Percentiles rank a stretch among this genome's conserved stretches.
phyloP scores from a whole-genome alignment of 2,329 filamentous ascomycete species.

The Calonectria montana region DNA sequence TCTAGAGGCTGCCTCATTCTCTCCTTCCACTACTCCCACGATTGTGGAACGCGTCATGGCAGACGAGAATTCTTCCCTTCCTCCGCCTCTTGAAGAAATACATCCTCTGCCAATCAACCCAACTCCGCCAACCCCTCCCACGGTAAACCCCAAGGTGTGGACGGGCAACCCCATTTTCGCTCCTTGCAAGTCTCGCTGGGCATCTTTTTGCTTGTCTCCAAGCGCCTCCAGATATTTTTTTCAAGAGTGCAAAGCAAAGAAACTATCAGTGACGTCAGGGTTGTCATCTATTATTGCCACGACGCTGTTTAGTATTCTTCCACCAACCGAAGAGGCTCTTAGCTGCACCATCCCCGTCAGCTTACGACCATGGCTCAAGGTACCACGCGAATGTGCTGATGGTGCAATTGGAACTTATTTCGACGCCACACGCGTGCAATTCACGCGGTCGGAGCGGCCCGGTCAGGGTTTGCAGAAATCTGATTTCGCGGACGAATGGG shows the following conservation, averaged over 20 bases:
- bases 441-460: constrained; percentile 1
- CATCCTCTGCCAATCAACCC: constrained; percentile 49
- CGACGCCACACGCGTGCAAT: constrained; percentile 23
- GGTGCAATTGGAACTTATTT: constrained; percentile 27
- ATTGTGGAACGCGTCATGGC: background rate
- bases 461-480: background rate
- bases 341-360: constrained; percentile 32
- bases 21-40: background rate
- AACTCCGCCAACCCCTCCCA: constrained; percentile 48
- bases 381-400: constrained; percentile 15
- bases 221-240: constrained; percentile 10
- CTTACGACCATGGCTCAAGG: constrained; percentile 25
- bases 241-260: constrained; percentile 22
- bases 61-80: constrained; percentile 43
- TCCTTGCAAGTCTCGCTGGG: constrained; percentile 30
- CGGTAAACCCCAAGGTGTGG: constrained; percentile 50
- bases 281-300: constrained; percentile 27
- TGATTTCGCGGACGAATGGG: background rate
- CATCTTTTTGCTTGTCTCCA: constrained; percentile 26
- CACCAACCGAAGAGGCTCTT: constrained; percentile 20
- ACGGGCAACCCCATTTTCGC: constrained; percentile 49
- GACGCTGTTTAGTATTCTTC: constrained; percentile 23
- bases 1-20: constrained; percentile 36
- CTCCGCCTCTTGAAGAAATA: constrained; percentile 53
- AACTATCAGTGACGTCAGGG: constrained; percentile 21